phyloP scores from a whole-genome alignment of 1,139 yeast species.

The Geotrichum phurueaensis region DNA sequence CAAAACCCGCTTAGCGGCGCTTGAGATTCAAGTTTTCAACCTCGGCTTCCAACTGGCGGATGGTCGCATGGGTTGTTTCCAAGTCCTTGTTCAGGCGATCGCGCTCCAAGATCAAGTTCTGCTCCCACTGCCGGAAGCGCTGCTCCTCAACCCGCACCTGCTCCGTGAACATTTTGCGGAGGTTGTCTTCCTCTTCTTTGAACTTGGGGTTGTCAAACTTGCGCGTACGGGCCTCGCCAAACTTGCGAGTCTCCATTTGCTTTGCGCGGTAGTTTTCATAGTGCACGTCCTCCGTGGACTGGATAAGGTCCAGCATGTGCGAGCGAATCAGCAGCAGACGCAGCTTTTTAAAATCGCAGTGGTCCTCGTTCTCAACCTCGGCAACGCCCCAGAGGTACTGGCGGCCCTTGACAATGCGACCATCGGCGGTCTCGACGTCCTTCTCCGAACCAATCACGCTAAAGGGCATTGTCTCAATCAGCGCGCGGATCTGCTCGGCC shows the following conservation, averaged over 20 bases:
- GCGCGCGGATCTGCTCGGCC: slow-evolving; percentile 66
- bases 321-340: slow-evolving; percentile 85
- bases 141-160: slow-evolving; percentile 97
- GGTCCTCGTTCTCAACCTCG: slow-evolving; percentile 92
- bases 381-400: slow-evolving; percentile 97
- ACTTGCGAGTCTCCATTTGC: slow-evolving; percentile 63
- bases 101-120: slow-evolving; percentile 89
- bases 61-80: slow-evolving; percentile 66
- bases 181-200: slow-evolving; percentile 91
- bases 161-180: slow-evolving; percentile 94
- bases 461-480: slow-evolving; percentile 90
- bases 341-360: slow-evolving; percentile 90
- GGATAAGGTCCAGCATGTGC: slow-evolving; percentile 83
- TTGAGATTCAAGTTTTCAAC: slow-evolving; percentile 27
- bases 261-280: slow-evolving; percentile 81
- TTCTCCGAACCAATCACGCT: slow-evolving; percentile 89
- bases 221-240: slow-evolving; percentile 42
- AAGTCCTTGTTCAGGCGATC: slow-evolving; percentile 89
- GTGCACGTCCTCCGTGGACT: slow-evolving; percentile 86
- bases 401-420: slow-evolving; percentile 78
- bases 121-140: slow-evolving; percentile 97
- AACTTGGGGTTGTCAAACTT: slow-evolving; percentile 75
- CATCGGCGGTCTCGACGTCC: slow-evolving; percentile 71
- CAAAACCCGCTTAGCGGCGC: not conserved
- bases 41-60: slow-evolving; percentile 35